Evolutionary conservation across 352 stramenopile species (phyloP).

Genomic region (Phytophthora constricta): DNA sequence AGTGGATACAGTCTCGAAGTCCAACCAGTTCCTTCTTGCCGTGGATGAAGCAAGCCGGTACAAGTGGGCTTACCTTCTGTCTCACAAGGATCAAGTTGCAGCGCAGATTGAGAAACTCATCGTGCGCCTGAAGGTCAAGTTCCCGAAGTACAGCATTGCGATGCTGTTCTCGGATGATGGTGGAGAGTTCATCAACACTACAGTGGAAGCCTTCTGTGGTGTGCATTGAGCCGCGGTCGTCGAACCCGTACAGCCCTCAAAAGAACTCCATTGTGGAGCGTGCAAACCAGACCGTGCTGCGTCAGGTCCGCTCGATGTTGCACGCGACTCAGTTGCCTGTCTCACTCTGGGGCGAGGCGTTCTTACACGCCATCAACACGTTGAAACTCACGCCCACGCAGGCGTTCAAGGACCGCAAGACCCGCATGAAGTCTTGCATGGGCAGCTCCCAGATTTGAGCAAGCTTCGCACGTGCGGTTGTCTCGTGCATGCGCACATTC

Average conservation of each 20-base stretch:
- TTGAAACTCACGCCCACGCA: background rate
- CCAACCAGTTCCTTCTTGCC: constrained; percentile 6
- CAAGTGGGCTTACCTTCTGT: constrained; percentile 1
- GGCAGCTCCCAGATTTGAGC: background rate
- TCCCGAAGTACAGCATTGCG: background rate
- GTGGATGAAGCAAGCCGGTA: background rate
- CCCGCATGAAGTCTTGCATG: background rate
- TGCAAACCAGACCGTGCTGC: background rate
- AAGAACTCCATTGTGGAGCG: background rate
- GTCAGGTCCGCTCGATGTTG: background rate
- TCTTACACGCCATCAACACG: background rate
- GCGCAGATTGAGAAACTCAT: background rate
- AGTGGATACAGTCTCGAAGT: background rate
- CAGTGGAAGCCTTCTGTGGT: background rate
- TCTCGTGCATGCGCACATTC: constrained; percentile 7
- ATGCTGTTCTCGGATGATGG: background rate
- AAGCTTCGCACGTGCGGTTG: constrained; percentile 5
- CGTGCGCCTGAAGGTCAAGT: background rate
- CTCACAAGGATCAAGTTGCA: background rate
- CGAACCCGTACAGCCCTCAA: constrained; percentile 1
- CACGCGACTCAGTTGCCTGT: background rate
- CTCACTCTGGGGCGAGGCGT: background rate
- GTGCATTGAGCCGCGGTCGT: background rate
- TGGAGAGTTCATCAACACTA: background rate
- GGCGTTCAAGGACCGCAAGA: constrained; percentile 3